Evolutionary conservation across 108 stramenopile species (phyloP), one percentile per base, ranked within the genome.

Genomic region (Cylindrotheca closterium): DNA sequence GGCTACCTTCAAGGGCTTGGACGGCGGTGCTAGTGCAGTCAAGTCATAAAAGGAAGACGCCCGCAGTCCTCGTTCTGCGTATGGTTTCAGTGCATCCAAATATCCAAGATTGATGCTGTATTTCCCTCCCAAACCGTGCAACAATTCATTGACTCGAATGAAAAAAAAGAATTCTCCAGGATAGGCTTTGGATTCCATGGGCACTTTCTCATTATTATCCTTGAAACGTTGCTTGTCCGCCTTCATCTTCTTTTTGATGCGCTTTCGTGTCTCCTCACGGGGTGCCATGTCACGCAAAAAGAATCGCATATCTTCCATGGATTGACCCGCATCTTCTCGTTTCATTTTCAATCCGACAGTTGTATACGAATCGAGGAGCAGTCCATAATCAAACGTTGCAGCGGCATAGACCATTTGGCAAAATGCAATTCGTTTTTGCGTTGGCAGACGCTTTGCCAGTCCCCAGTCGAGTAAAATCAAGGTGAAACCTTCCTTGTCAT

Each of bases 401-500:
- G 68, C 67, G 8, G 68, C 68, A 54, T 69, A 64, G 19, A 64
- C 60, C 63, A 76, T 64, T 58, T 68, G 68, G 32, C 67, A 62
- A 65, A 76, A 76, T 0, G 68, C 75, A 0, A 69, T 4, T 30
- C 67, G 37, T 33, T 68, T 76, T 42, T 55, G 18, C 18, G 54
- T 47, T 23, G 67, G 48, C 49, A 76, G 34, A 2, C 66, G 68
- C 65, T 80, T 77, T 3, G 83, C 68, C 8, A 84, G 55, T 10
- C 83, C 83, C 66, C 78, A 84, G 46, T 84, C 83, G 42, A 84
- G 58, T 50, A 84, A 28, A 3, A 80, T 67, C 29, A 76, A 55
- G 0, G 77, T 59, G 26, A 57, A 79, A 0, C 60, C 62, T 21
- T 63, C 65, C 23, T 19, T 59, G 18, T 47, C 65, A 7, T 51